Evolutionary conservation across 2,329 filamentous ascomycete genomes (phyloP), one percentile per base, ranked within the genome.

Genomic region (Pseudodiploospora longispora): DNA sequence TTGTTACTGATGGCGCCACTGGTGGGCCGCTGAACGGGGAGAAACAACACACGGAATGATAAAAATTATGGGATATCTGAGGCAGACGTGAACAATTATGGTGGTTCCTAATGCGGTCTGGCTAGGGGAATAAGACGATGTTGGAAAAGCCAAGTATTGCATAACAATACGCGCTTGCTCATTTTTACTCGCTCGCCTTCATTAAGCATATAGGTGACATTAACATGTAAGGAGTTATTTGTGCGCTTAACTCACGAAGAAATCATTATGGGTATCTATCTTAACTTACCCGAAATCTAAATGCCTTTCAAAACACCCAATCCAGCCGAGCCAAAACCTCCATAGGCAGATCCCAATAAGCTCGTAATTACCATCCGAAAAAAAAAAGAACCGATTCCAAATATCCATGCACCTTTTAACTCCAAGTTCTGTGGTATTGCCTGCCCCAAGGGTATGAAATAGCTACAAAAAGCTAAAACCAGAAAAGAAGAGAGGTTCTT

Each of bases 1-100:
- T 97, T 36, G 75, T 96, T 6, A 60, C 61, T 2, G 93, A 97
- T 62, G 72, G 71, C 3, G 63, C 50, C 8, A 40, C 36, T 4
- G 36, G 5, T 9, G 40, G 33, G 6, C 12, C 30, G 12, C 30
- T 46, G 5, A 42, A 32, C 3, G 37, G 43, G 4, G 41, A 48
- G 30, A 59, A 60, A 36, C 38, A 42, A 9, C 57, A 57, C 41
- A 30, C 50, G 30, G 51, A 56, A 41, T 58, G 55, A 46, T n/a
- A 4, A 9, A 29, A 27, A 52, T 49, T 47, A 46, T 33, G 43
- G 46, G 49, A 49, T 52, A 51, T 52, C 48, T 52, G 47, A 19
- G 19, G 19, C 19, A 19, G 19, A 19, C 19, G 19, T 19, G 19
- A 19, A 19, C 19, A 19, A 19, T 19, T 19, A 19, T 19, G 19